phyloP scores from a whole-genome alignment of 2,329 filamentous ascomycete species.

The Hymenoscyphus fructigenus region DNA sequence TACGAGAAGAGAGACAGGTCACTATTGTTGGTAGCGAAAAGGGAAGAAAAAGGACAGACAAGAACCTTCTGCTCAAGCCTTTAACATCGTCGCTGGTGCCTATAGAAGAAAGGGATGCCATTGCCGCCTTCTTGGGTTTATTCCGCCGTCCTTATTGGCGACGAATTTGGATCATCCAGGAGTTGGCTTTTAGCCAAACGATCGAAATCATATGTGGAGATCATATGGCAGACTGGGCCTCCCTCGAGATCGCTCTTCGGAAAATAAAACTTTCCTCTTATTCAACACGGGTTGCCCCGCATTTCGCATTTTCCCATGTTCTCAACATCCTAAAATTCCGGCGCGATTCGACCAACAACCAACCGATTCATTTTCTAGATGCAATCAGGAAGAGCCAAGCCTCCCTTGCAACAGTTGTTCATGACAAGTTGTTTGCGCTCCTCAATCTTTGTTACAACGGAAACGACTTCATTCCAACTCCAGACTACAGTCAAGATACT shows the following conservation, averaged over 20 bases:
- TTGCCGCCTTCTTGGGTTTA: neutral
- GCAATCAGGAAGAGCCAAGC: neutral
- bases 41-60: neutral
- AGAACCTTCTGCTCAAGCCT: neutral
- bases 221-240: neutral
- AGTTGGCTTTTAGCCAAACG: neutral
- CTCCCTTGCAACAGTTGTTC: constrained; percentile 10
- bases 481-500: constrained; percentile 8
- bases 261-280: neutral
- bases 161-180: constrained; percentile 13
- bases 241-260: neutral
- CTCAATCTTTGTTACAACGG: constrained; percentile 13
- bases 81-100: neutral
- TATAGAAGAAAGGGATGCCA: neutral
- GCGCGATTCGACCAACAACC: neutral
- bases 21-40: neutral
- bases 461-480: neutral
- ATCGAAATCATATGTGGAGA: neutral
- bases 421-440: constrained; percentile 19
- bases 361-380: neutral
- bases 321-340: neutral
- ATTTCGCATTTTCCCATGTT: neutral
- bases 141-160: constrained; percentile 7
- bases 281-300: neutral
- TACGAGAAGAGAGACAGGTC: neutral